A percentile compares a stretch with the other conserved stretches of the same genome.
Conservation (phyloP, 176 grass and related monocot genomes). For the Aegilops umbellulata region DNA sequence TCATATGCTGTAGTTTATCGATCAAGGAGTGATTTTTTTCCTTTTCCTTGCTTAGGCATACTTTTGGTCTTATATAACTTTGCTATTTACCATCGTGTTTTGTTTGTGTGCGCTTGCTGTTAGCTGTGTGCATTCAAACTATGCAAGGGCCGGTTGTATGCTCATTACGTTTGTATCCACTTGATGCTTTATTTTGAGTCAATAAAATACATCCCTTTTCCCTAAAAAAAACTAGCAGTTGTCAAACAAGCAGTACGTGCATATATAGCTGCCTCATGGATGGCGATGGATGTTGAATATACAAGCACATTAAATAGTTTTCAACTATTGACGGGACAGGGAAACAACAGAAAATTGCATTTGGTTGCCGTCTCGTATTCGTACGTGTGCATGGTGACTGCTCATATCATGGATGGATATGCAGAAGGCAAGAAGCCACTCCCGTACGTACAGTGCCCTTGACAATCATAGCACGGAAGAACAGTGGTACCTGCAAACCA, state of each 20-base stretch:
- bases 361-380: not conserved
- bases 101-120: no score
- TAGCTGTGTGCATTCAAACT: no score
- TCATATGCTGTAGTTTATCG: no score
- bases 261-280: not conserved
- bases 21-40: no score
- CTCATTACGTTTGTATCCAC: no score
- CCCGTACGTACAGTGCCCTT: not conserved
- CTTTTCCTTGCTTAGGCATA: no score
- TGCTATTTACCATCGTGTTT: no score
- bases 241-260: not conserved
- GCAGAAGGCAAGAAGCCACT: not conserved
- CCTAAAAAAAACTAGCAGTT: no score
- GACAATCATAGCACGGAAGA: not conserved
- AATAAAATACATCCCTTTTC: no score
- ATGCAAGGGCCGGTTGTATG: no score
- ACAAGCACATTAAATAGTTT: not conserved
- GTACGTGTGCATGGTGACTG: slow-evolving; percentile 6
- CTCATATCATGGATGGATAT: not conserved
- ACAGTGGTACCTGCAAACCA: not conserved
- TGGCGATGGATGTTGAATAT: not conserved
- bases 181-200: no score
- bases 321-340: not conserved
- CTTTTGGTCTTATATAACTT: no score
- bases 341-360: not conserved